phyloP scores from a whole-genome alignment of 129 eudicot species.

The Calendula officinalis region DNA sequence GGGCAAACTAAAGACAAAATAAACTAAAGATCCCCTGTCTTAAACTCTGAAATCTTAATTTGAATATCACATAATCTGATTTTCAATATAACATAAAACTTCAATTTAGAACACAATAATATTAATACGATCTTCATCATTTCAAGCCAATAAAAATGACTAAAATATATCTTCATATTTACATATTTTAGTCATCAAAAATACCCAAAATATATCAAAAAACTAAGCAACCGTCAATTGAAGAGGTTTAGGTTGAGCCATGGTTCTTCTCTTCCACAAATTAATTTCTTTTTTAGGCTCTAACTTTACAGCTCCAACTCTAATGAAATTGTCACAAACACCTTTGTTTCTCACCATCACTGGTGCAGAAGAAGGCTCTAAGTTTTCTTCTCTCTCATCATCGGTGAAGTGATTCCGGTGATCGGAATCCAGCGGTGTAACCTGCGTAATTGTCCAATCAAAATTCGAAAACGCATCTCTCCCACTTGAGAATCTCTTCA shows the following conservation, averaged over 20 bases:
- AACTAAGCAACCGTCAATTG: constrained; percentile 25
- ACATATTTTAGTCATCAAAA: constrained; percentile 29
- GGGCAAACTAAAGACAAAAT: too few species aligned
- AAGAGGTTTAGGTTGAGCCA: constrained; percentile 83
- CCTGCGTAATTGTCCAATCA: constrained; percentile 67
- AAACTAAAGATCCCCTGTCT: too few species aligned
- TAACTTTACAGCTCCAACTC: constrained; percentile 25
- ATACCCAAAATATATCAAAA: background rate
- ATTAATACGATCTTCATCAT: too few species aligned
- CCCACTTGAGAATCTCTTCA: constrained; percentile 66
- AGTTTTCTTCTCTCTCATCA: constrained; percentile 35
- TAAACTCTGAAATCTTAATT: background rate
- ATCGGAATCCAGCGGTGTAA: constrained; percentile 44
- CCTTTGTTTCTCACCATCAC: constrained; percentile 36
- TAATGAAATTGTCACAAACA: constrained; percentile 23
- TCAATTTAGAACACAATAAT: too few species aligned
- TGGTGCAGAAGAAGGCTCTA: constrained; percentile 60
- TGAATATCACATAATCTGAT: constrained; percentile 17
- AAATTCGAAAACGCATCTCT: constrained; percentile 46
- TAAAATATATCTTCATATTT: constrained; percentile 15
- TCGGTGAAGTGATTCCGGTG: constrained; percentile 35
- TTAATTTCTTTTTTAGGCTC: constrained; percentile 79
- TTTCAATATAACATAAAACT: background rate
- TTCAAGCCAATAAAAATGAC: too few species aligned
- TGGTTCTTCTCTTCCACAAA: constrained; percentile 88